phyloP scores from a whole-genome alignment of 176 grass and related monocot species.

The Puya raimondii region DNA sequence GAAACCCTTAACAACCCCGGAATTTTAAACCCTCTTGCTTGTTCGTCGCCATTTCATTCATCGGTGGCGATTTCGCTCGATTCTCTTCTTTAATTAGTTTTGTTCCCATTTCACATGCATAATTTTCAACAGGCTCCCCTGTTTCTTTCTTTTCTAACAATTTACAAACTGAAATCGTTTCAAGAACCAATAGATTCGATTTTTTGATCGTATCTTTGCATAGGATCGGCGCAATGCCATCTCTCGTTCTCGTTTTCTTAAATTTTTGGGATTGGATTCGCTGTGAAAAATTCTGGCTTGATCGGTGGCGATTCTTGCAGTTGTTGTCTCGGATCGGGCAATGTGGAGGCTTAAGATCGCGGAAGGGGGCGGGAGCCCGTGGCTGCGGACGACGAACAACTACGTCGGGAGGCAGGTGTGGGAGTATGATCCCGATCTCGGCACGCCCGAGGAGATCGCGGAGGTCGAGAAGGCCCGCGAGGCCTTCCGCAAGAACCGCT shows the following conservation, averaged over 20 bases:
- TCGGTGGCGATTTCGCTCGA: too few species aligned
- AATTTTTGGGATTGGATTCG: neutral
- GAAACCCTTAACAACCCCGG: too few species aligned
- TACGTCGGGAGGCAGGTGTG: conserved; percentile 43
- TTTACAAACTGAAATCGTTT: too few species aligned
- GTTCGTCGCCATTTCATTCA: too few species aligned
- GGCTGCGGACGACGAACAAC: conserved; percentile 32
- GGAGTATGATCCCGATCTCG: conserved; percentile 44
- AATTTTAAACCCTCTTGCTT: too few species aligned
- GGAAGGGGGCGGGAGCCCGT: conserved; percentile 26
- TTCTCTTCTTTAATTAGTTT: too few species aligned
- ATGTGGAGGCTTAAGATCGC: conserved; percentile 64
- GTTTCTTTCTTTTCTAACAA: too few species aligned
- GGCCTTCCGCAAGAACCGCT: conserved; percentile 29
- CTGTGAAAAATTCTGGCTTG: neutral
- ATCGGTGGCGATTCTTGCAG: neutral
- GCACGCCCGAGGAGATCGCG: conserved; percentile 33
- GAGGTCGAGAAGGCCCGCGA: conserved; percentile 31
- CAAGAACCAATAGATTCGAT: too few species aligned
- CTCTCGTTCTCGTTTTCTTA: neutral
- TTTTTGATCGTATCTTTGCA: too few species aligned
- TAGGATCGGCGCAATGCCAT: too few species aligned
- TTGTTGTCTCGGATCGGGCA: neutral
- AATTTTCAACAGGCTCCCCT: too few species aligned
- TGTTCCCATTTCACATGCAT: too few species aligned